Evolutionary conservation across 2,329 filamentous ascomycete species (phyloP), one percentile per base, ranked within the genome.

Genomic region (Calonectria pseudoturangicola): DNA sequence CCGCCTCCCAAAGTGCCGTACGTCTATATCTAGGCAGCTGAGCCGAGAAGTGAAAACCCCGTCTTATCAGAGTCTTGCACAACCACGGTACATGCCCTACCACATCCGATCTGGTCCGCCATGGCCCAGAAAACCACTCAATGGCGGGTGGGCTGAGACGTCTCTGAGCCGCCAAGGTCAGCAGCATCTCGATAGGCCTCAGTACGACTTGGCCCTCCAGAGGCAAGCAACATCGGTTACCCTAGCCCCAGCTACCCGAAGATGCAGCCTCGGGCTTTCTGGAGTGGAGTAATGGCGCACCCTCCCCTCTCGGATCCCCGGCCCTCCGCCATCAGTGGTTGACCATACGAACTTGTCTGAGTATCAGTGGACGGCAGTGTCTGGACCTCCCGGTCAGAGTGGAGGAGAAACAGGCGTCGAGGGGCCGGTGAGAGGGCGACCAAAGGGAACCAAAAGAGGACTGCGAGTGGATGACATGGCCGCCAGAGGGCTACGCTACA

Each of bases 271-370:
- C 73, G 77, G 77, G 73, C 69, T 73, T 54, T 63, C 45, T 72
- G 39, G 66, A 50, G 78, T 80, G 78, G 76, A 80, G 75, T 62
- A 74, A 78, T 77, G 77, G 77, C 75, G 74, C 76, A 76, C 76
- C 75, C 74, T 75, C 75, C 76, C 62, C 68, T 78, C 48, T 65
- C 58, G 62, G 67, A 41, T 41, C 72, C 70, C 74, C 71, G 69
- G 72, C 65, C 66, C 73, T 73, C 56, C 73, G 68, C 76, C 68
- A 58, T 72, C 72, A 68, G 71, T 73, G 71, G 76, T 66, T 45
- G 56, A 68, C 39, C 30, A 71, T 73, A 63, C 73, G 69, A 68
- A 76, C 75, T 79, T 78, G 76, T 77, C 74, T 71, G 72, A 51
- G 78, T 69, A 70, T 76, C 74, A 76, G 71, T 76, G 76, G 75